These are phyloP conservation scores for Leccinum fibrillosum DNA, from an alignment of 768 basidiomycete species.

Conservation along the genomic window DNA sequence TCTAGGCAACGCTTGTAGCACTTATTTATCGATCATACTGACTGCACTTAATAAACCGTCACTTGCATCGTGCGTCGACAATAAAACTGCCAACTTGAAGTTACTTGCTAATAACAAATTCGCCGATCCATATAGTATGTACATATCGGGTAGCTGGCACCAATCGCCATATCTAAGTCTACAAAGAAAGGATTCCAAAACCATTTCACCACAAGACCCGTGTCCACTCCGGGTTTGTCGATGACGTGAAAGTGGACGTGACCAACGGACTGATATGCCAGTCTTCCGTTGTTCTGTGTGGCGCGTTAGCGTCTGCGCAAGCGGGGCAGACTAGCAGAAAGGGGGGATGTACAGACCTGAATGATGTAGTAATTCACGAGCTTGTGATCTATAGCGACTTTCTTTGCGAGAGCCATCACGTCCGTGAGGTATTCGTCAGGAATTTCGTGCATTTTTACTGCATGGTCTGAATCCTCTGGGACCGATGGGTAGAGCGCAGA, in stretches of 20 bases:
- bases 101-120: not conserved
- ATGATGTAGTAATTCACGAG: conserved; percentile 83
- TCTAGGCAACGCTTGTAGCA: not conserved
- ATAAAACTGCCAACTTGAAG: too few relatives aligned
- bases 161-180: not conserved
- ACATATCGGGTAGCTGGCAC: not conserved
- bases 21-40: not conserved
- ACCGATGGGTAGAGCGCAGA: too few relatives aligned
- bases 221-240: conserved; percentile 68
- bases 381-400: conserved; percentile 69
- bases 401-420: conserved; percentile 78
- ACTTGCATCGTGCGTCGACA: too few relatives aligned
- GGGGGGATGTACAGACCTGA: conserved; percentile 36
- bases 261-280: conserved; percentile 66
- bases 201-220: conserved; percentile 83
- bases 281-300: conserved; percentile 63
- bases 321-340: not conserved
- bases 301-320: not conserved
- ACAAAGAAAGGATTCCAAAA: conserved; percentile 1
- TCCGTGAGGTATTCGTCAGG: conserved; percentile 82
- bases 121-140: not conserved
- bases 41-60: not conserved
- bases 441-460: conserved; percentile 79
- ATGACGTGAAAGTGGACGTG: conserved; percentile 95
- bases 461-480: conserved; percentile 58